phyloP scores from a whole-genome alignment of 306 rosid genomes.

The Macrotyloma uniflorum region DNA sequence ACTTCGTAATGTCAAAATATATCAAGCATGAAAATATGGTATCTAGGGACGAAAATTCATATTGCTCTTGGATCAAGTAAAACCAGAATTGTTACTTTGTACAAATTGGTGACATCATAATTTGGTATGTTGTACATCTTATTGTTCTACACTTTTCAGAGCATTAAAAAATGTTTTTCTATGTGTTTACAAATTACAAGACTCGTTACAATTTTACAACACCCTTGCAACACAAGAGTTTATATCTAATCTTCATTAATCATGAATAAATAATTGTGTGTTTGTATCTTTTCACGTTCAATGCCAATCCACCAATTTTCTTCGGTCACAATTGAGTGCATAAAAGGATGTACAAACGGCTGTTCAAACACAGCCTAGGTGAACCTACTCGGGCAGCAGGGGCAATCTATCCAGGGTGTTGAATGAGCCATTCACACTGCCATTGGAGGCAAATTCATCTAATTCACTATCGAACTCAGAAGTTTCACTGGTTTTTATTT shows the following conservation, averaged over 20 bases:
- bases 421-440: conserved; percentile 54
- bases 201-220: background rate
- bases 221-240: background rate
- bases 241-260: background rate
- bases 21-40: background rate
- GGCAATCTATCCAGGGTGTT: conserved; percentile 62
- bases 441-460: conserved; percentile 54
- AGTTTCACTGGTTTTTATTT: conserved; percentile 32
- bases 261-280: background rate
- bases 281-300: no score
- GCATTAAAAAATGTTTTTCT: background rate
- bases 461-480: conserved; percentile 42
- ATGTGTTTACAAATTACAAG: background rate
- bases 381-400: conserved; percentile 65
- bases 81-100: background rate
- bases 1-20: background rate
- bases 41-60: background rate
- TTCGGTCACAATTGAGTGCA: no score
- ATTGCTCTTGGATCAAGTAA: background rate
- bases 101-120: background rate
- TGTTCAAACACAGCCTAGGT: background rate
- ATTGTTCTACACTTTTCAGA: background rate
- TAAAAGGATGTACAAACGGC: no score
- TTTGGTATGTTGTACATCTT: background rate
- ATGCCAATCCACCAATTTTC: no score